Evolutionary conservation across 2,329 filamentous ascomycete species (phyloP).

Genomic region (Beauveria caledonica): DNA sequence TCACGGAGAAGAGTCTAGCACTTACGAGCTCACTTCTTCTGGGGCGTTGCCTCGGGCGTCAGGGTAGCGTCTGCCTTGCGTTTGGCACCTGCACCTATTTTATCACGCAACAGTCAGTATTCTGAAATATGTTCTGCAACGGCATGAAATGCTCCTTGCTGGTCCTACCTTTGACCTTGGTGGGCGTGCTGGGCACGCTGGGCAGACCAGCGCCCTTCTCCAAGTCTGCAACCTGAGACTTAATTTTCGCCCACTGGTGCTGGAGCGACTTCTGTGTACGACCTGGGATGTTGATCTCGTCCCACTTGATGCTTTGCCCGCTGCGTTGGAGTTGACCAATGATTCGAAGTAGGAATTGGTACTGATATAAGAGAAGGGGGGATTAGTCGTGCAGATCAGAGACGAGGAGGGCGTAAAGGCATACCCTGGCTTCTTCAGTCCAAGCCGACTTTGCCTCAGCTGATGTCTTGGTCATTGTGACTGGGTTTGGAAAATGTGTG

Average conservation of each 20-base stretch:
- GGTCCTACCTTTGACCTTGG: conserved; percentile 1
- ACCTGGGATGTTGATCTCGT: conserved; percentile 15
- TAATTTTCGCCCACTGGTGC: conserved; percentile 15
- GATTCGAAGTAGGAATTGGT: conserved; percentile 14
- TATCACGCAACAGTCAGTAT: neutral
- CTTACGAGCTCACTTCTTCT: conserved; percentile 7
- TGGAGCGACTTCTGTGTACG: conserved; percentile 18
- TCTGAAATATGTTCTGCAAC: too few relatives aligned
- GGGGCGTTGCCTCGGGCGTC: neutral
- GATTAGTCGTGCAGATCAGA: neutral
- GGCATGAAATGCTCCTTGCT: too few relatives aligned
- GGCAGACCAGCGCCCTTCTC: conserved; percentile 14
- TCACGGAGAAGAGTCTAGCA: neutral
- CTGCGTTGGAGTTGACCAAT: conserved; percentile 11
- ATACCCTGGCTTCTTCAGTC: conserved; percentile 6
- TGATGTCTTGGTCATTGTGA: neutral
- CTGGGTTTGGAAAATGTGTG: neutral
- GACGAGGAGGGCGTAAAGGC: neutral
- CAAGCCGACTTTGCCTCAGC: neutral
- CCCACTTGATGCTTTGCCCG: conserved; percentile 14
- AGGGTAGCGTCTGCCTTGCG: neutral
- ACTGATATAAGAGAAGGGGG: neutral
- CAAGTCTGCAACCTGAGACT: conserved; percentile 17
- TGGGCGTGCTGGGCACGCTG: neutral
- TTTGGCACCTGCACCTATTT: neutral